These are phyloP conservation scores for Buddleja alternifolia DNA, from an alignment of 257 asterid genomes.

Conservation along the genomic window DNA sequence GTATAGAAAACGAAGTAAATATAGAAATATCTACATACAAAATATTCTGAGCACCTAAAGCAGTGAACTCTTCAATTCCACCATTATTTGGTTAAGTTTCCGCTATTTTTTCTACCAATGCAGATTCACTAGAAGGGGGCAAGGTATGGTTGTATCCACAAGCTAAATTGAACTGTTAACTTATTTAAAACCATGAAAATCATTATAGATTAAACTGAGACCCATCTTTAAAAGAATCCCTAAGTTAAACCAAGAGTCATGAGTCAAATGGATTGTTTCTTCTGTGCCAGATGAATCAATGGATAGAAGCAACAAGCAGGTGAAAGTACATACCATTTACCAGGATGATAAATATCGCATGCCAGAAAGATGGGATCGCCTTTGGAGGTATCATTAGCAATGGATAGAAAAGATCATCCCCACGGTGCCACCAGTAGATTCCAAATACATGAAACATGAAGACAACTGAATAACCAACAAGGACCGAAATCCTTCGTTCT, in stretches of 20 bases:
- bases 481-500: constrained; percentile 73
- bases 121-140: neutral
- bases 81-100: neutral
- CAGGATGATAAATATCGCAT: constrained; percentile 73
- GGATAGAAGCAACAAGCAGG: constrained; percentile 21
- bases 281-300: neutral
- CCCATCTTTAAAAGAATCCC: neutral
- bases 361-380: constrained; percentile 92
- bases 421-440: constrained; percentile 81
- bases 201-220: neutral
- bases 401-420: constrained; percentile 68
- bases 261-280: neutral
- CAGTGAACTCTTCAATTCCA: neutral
- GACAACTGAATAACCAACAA: constrained; percentile 55
- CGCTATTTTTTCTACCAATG: constrained; percentile 3
- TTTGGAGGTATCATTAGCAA: constrained; percentile 84
- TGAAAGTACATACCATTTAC: constrained; percentile 66
- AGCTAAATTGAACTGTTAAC: constrained; percentile 13
- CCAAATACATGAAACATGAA: constrained; percentile 69
- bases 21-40: constrained; percentile 5
- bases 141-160: constrained; percentile 6
- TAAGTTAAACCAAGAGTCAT: constrained; percentile 22
- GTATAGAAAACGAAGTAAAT: constrained; percentile 23
- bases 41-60: constrained; percentile 5
- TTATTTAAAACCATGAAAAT: constrained; percentile 13